phyloP scores from a whole-genome alignment of 352 stramenopile species.

The Globisporangium abappressorium region DNA sequence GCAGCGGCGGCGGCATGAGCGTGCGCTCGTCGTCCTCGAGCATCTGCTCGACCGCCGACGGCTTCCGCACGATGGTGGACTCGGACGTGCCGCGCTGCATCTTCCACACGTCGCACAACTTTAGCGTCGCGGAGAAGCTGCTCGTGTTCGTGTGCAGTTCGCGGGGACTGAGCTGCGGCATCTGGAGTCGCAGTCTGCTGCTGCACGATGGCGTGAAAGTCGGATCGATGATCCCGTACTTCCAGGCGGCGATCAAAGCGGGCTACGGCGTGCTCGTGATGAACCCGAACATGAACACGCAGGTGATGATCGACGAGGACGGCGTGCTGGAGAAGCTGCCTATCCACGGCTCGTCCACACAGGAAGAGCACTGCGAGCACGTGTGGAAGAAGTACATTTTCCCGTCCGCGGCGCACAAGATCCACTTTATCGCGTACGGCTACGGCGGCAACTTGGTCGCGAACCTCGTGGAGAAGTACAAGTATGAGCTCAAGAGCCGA shows the following conservation, averaged over 20 bases:
- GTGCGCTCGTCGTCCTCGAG: conserved; percentile 75
- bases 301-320: conserved; percentile 61
- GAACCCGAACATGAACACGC: conserved; percentile 91
- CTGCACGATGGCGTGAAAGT: conserved; percentile 85
- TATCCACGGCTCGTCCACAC: conserved; percentile 78
- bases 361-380: conserved; percentile 86
- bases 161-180: conserved; percentile 73
- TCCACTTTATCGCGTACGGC: conserved; percentile 88
- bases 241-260: conserved; percentile 62
- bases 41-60: conserved; percentile 78
- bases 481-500: conserved; percentile 72
- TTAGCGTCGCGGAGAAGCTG: conserved; percentile 68
- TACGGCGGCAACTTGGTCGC: conserved; percentile 77
- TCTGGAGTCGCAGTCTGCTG: conserved; percentile 84
- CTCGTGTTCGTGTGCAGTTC: conserved; percentile 84
- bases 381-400: conserved; percentile 89
- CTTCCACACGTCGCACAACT: conserved; percentile 81
- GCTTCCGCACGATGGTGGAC: conserved; percentile 82
- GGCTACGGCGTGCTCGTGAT: conserved; percentile 87
- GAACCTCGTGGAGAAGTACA: conserved; percentile 80
- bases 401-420: conserved; percentile 70
- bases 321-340: conserved; percentile 69
- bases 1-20: conserved; percentile 23
- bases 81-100: conserved; percentile 75
- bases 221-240: conserved; percentile 89